Conservation (phyloP, 495 filamentous ascomycete species). For the Penicillium steckii region DNA sequence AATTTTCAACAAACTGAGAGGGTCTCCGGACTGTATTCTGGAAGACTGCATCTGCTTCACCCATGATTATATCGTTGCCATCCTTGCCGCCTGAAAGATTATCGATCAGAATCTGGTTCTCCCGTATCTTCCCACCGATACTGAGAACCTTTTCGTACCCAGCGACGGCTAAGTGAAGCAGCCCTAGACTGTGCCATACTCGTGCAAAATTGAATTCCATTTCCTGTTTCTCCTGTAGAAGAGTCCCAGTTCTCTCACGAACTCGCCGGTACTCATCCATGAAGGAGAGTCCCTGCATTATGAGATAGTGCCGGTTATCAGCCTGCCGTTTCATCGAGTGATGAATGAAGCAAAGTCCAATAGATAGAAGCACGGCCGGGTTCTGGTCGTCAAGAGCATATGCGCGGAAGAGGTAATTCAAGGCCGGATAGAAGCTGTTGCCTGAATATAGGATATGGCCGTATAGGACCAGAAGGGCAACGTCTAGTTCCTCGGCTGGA, state of each 20-base stretch:
- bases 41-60: slow-evolving; percentile 14
- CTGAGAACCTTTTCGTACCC: slow-evolving; percentile 64
- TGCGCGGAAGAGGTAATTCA: slow-evolving; percentile 91
- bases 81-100: slow-evolving; percentile 13
- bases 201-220: slow-evolving; percentile 87
- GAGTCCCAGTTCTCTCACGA: slow-evolving; percentile 34
- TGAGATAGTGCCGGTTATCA: slow-evolving; percentile 82
- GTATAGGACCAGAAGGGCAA: slow-evolving; percentile 80
- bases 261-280: slow-evolving; percentile 72
- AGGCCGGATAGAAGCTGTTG: slow-evolving; percentile 73
- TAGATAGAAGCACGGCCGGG: slow-evolving; percentile 68
- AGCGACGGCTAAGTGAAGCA: slow-evolving; percentile 72
- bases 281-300: slow-evolving; percentile 82
- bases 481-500: slow-evolving; percentile 57
- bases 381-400: slow-evolving; percentile 76
- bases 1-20: slow-evolving; percentile 52
- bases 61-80: slow-evolving; percentile 26
- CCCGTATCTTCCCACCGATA: slow-evolving; percentile 43
- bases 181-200: slow-evolving; percentile 75
- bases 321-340: slow-evolving; percentile 83
- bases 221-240: slow-evolving; percentile 64
- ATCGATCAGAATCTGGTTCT: slow-evolving; percentile 10
- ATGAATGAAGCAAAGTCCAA: slow-evolving; percentile 73
- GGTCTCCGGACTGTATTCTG: slow-evolving; percentile 5
- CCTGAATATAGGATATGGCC: slow-evolving; percentile 81